Evolutionary conservation across 2,329 filamentous ascomycete genomes (phyloP), one percentile per base, ranked within the genome.

Genomic region (Moelleriella libera): DNA sequence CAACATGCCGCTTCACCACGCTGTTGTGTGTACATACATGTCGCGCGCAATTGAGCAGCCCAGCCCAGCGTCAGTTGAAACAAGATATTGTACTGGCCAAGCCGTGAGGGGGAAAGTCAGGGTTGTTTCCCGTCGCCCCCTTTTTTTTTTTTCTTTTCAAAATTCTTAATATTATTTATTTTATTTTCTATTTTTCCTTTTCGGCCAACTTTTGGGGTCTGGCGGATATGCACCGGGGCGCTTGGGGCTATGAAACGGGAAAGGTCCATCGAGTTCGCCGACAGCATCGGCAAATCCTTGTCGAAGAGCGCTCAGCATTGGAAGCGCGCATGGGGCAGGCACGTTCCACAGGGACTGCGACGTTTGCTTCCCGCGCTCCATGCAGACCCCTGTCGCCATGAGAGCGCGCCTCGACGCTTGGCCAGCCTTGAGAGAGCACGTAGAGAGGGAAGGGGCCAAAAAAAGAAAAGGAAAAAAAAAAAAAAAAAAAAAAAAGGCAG

Each of bases 281-380:
- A 48, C 47, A 32, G 40, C 44, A 41, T 46, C 44, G 47, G 47
- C 47, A 49, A 44, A 44, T 49, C 41, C 47, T n/a, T n/a, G n/a
- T n/a, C n/a, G n/a, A n/a, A n/a, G n/a, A n/a, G n/a, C n/a, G 10
- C 6, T 10, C 42, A 29, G 30, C 28, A 32, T 12, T 41, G 40
- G 47, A 46, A 47, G 48, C 30, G 45, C 46, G 43, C 44, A 48
- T 48, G 39, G 30, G 40, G 14, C 31, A 39, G 46, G 46, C 31
- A 28, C 43, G n/a, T 21, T 29, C 45, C 45, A 30, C 45, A 47
- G 42, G 28, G 14, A 30, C 40, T 45, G 39, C 47, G 40, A 48
- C 41, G 44, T 44, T 43, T 43, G 12, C 37, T 32, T 48, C 43
- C 37, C 30, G 14, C 42, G 34, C 45, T 43, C 42, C 31, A 39